Percentiles rank a stretch among this genome's conserved stretches.
Conservation (phyloP, 108 stramenopile genomes). For the Mediolabrus comicus region DNA sequence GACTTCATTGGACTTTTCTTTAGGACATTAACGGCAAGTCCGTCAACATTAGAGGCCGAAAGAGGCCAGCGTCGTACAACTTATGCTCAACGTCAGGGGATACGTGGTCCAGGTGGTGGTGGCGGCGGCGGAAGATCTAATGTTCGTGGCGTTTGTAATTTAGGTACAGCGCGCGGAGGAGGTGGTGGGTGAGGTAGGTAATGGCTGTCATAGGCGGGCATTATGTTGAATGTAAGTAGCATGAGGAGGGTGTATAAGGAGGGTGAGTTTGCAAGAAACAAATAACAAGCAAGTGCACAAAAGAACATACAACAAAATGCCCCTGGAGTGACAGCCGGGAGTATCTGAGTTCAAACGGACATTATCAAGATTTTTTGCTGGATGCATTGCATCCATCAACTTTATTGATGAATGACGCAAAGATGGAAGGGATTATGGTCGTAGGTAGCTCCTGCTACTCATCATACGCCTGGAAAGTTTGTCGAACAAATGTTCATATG, state of each 20-base stretch:
- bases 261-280: background rate
- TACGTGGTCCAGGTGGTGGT: conserved; percentile 29
- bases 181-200: conserved; percentile 48
- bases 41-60: conserved; percentile 28
- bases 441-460: too few species aligned
- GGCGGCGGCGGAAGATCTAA: conserved; percentile 31
- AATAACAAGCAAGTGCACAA: background rate
- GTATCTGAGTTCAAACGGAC: conserved; percentile 12
- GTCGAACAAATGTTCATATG: conserved; percentile 21
- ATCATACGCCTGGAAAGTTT: conserved; percentile 15
- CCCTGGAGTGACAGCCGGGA: conserved; percentile 39
- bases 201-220: conserved; percentile 35
- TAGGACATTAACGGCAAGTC: conserved; percentile 34
- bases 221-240: background rate
- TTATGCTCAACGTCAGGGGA: conserved; percentile 39
- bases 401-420: conserved; percentile 44
- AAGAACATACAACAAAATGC: background rate
- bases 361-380: conserved; percentile 1
- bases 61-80: conserved; percentile 37
- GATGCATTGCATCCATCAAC: background rate
- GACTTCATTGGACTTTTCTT: conserved; percentile 46
- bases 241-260: background rate
- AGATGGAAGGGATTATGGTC: conserved; percentile 5
- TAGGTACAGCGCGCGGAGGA: conserved; percentile 37
- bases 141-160: conserved; percentile 27